These are phyloP conservation scores for Solanum sejunctum DNA, from an alignment of 257 asterid genomes.

Conservation along the genomic window DNA sequence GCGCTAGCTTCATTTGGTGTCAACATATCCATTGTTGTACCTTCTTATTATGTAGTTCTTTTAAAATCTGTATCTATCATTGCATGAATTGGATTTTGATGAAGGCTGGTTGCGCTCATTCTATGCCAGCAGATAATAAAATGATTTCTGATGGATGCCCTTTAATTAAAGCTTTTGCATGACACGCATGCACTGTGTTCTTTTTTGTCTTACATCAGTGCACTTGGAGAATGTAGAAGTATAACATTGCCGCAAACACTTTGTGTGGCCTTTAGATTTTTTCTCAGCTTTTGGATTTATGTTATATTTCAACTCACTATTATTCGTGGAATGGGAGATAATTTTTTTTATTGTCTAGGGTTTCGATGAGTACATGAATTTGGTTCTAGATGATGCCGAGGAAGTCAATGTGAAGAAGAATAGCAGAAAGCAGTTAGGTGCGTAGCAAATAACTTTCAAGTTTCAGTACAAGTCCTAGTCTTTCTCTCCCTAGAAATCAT, in stretches of 20 bases:
- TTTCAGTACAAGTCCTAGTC: neutral
- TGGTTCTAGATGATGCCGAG: neutral
- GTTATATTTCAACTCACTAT: neutral
- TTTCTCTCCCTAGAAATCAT: neutral
- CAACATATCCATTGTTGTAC: neutral
- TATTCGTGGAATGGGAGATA: neutral
- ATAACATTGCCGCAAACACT: neutral
- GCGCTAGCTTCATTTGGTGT: neutral
- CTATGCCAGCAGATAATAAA: neutral
- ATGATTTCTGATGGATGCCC: neutral
- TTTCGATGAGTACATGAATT: constrained; percentile 1
- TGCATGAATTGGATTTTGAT: neutral
- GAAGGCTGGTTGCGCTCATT: neutral
- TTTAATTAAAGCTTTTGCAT: neutral
- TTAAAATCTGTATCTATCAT: neutral
- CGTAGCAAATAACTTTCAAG: neutral
- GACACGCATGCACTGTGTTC: neutral
- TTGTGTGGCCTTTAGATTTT: neutral
- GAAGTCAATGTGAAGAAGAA: constrained; percentile 1
- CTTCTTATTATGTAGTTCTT: neutral
- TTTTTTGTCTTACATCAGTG: neutral
- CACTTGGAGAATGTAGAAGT: neutral
- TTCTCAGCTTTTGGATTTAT: neutral
- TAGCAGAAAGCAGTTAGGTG: neutral
- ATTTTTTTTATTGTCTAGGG: neutral